phyloP scores from a whole-genome alignment of 768 basidiomycete genomes.

The Kwoniella bestiolae region DNA sequence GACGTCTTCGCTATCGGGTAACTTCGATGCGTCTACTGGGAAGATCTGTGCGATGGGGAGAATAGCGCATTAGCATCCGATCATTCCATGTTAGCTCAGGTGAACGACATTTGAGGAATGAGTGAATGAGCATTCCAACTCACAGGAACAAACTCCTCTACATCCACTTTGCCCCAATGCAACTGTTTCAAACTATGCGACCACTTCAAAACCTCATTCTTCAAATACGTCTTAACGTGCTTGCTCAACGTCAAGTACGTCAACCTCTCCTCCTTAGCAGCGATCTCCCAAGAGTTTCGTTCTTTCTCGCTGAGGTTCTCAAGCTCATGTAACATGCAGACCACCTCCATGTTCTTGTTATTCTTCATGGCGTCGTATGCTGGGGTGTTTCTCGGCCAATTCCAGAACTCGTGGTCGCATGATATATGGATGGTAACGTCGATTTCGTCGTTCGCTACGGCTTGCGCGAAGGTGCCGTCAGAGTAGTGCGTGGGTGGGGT shows the following conservation, averaged over 20 bases:
- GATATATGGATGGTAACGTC: slow-evolving; percentile 27
- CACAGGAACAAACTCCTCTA: slow-evolving; percentile 24
- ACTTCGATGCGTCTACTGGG: slow-evolving; percentile 10
- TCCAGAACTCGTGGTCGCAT: slow-evolving; percentile 22
- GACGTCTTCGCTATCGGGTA: slow-evolving; percentile 15
- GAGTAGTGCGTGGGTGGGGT: background rate
- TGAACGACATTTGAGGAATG: no score
- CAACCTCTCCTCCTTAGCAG: background rate
- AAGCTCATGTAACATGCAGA: slow-evolving; percentile 25
- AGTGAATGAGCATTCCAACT: no score
- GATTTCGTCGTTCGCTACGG: slow-evolving; percentile 1
- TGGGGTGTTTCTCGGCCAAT: slow-evolving; percentile 13
- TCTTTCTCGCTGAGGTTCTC: slow-evolving; percentile 17
- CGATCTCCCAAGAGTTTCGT: slow-evolving; percentile 14
- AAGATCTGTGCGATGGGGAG: slow-evolving; percentile 15
- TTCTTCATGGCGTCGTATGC: slow-evolving; percentile 22
- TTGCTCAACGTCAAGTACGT: slow-evolving; percentile 18
- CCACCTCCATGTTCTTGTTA: slow-evolving; percentile 12
- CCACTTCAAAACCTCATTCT: slow-evolving; percentile 16
- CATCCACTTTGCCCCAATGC: slow-evolving; percentile 22
- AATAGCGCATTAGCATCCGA: background rate
- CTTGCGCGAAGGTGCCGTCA: slow-evolving; percentile 12
- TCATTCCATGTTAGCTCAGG: no score
- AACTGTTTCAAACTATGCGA: slow-evolving; percentile 6
- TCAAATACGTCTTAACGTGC: slow-evolving; percentile 20